Evolutionary conservation across 2,329 filamentous ascomycete species (phyloP).

Genomic region (Trichoderma aggressivum): DNA sequence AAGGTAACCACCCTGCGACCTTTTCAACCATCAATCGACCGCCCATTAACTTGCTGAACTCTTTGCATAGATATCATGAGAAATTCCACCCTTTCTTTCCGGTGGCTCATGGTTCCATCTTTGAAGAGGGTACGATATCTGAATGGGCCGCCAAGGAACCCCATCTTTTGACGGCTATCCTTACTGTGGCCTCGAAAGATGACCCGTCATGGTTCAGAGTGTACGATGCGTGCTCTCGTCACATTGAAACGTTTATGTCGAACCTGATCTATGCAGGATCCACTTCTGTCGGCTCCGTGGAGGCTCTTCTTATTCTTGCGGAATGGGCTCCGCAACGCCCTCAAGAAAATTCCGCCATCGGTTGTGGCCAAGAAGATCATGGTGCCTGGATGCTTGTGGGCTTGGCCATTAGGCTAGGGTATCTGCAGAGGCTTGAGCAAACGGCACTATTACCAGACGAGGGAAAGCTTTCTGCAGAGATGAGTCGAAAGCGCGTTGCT

Average conservation of each 20-base stretch:
- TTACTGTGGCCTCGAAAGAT: background rate
- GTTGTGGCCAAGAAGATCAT: background rate
- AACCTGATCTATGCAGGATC: background rate
- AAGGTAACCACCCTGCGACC: background rate
- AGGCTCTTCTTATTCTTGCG: background rate
- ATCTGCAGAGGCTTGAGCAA: background rate
- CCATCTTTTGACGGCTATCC: background rate
- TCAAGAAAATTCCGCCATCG: background rate
- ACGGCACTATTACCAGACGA: background rate
- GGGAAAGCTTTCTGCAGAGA: background rate
- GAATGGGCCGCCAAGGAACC: background rate
- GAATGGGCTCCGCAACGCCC: background rate
- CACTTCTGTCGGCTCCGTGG: background rate
- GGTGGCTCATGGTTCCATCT: background rate
- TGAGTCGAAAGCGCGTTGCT: background rate
- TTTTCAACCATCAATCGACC: background rate
- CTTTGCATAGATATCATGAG: background rate
- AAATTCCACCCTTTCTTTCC: background rate
- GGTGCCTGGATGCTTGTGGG: background rate
- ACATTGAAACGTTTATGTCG: background rate
- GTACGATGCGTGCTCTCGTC: background rate
- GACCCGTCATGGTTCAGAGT: background rate
- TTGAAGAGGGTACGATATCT: background rate
- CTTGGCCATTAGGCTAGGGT: background rate
- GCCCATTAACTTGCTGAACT: fast-evolving